These are phyloP conservation scores for Aureobasidium sp. DNA, from an alignment of 2,329 filamentous ascomycete species.

Conservation along the genomic window DNA sequence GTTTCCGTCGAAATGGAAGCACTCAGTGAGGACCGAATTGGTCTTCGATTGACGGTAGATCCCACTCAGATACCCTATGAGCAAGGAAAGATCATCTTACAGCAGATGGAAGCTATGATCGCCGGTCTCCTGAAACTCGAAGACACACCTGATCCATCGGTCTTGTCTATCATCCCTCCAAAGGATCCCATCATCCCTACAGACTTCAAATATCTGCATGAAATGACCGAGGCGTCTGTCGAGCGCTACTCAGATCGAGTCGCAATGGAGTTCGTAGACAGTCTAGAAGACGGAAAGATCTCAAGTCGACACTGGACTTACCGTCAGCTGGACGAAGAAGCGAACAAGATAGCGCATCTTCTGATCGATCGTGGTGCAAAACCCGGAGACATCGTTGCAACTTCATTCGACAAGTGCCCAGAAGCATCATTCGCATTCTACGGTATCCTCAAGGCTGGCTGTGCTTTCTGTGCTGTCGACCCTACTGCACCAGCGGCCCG, in stretches of 20 bases:
- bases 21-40: slow-evolving; percentile 36
- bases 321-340: slow-evolving; percentile 56
- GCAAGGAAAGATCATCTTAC: slow-evolving; percentile 58
- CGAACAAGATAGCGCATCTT: slow-evolving; percentile 63
- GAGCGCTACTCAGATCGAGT: slow-evolving; percentile 44
- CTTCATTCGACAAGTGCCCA: slow-evolving; percentile 78
- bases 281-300: slow-evolving; percentile 38
- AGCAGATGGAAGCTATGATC: slow-evolving; percentile 65
- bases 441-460: slow-evolving; percentile 74
- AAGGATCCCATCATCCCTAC: slow-evolving; percentile 48
- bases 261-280: slow-evolving; percentile 61
- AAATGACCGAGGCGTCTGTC: slow-evolving; percentile 65
- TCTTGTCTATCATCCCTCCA: slow-evolving; percentile 61
- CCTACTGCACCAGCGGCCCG: slow-evolving; percentile 61
- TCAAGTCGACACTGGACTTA: slow-evolving; percentile 61
- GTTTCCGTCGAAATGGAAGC: slow-evolving; percentile 74
- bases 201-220: slow-evolving; percentile 56
- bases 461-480: slow-evolving; percentile 73
- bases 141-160: slow-evolving; percentile 24
- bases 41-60: slow-evolving; percentile 58
- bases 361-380: slow-evolving; percentile 42
- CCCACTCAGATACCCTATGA: slow-evolving; percentile 55
- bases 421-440: slow-evolving; percentile 77
- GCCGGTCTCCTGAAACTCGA: slow-evolving; percentile 40
- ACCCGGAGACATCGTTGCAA: slow-evolving; percentile 57